Percentiles rank a stretch among this genome's conserved stretches.
These are phyloP conservation scores for Aspergillus persii DNA, from an alignment of 2,329 filamentous ascomycete species.

Conservation along the genomic window DNA sequence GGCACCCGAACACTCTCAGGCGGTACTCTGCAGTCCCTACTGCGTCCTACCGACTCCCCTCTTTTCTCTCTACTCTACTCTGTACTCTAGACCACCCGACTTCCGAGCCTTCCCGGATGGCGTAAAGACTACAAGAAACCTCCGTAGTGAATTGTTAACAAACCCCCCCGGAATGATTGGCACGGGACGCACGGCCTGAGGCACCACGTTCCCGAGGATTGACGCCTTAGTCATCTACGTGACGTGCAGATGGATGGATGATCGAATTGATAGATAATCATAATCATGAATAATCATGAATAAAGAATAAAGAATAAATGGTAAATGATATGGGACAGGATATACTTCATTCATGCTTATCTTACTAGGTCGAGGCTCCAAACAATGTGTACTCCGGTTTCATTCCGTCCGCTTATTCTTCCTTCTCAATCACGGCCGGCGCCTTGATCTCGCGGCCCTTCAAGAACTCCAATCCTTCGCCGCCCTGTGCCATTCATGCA, in stretches of 20 bases:
- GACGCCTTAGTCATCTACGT: background rate
- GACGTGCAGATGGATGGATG: background rate
- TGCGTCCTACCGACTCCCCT: too few relatives aligned
- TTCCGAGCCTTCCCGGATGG: slow-evolving; percentile 41
- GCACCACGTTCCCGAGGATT: slow-evolving; percentile 14
- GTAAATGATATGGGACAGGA: background rate
- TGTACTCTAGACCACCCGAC: slow-evolving; percentile 4
- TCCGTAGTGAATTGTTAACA: slow-evolving; percentile 13
- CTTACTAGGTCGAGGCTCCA: slow-evolving; percentile 1
- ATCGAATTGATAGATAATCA: too few relatives aligned
- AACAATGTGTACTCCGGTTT: background rate
- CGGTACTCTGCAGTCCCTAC: too few relatives aligned
- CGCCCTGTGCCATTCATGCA: slow-evolving; percentile 45
- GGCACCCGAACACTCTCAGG: too few relatives aligned
- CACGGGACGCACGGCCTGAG: slow-evolving; percentile 16
- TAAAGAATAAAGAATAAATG: too few relatives aligned
- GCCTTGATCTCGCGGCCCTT: slow-evolving; percentile 60
- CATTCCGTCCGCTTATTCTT: slow-evolving; percentile 34
- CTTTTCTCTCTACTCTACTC: too few relatives aligned
- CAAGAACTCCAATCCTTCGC: slow-evolving; percentile 63
- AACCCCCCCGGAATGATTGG: slow-evolving; percentile 21
- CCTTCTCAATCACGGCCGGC: slow-evolving; percentile 63
- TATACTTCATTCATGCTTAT: slow-evolving; percentile 3
- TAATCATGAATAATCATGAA: too few relatives aligned
- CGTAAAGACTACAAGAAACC: slow-evolving; percentile 22